Evolutionary conservation across 495 filamentous ascomycete genomes (phyloP), one percentile per base, ranked within the genome.

Genomic region (Aspergillus homomorphus): DNA sequence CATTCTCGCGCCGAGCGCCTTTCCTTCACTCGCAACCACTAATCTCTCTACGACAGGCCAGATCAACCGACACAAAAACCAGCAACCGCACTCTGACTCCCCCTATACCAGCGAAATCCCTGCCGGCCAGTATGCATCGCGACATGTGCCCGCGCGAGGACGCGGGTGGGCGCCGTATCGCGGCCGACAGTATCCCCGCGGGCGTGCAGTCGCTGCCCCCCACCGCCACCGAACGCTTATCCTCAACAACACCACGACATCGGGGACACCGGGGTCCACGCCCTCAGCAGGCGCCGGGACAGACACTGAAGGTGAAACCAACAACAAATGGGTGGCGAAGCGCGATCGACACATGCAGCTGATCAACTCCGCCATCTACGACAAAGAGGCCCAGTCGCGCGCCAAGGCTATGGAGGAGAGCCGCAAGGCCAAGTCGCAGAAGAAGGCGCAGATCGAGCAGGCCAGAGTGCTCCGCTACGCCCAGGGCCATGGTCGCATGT

Each of bases 331-430:
- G 88, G 84, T 96, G 28, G 81, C 87, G 20, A 93, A 88, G 68
- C 85, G 78, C 53, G 91, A 92, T 62, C 88, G 91, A 53, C 91
- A 95, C 62, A 83, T 92, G 73, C 92, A 96, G 70, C 73, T 96
- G 49, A 96, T 97, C 73, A 96, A 96, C 66, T 80, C 86, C 18
- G 81, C 85, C 2, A 81, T 96, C 15, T 96, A 89, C 72, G 87
- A 95, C 63, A 87, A 89, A 70, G 84, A 89, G 54, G 78, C 80
- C 1, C 83, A 86, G 61, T 80, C 83, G n/a, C 80, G 90, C 38
- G 77, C 84, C 1, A 86, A 84, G 65, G 90, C 89, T 10, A 87
- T 94, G 50, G 87, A 91, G 60, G 82, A 88, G 62, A 88, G 87
- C 2, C 76, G 82, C 20, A 81, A 82, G 61, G 77, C 83, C 45